phyloP scores from a whole-genome alignment of 495 filamentous ascomycete species.

The Penicillium daleae region DNA sequence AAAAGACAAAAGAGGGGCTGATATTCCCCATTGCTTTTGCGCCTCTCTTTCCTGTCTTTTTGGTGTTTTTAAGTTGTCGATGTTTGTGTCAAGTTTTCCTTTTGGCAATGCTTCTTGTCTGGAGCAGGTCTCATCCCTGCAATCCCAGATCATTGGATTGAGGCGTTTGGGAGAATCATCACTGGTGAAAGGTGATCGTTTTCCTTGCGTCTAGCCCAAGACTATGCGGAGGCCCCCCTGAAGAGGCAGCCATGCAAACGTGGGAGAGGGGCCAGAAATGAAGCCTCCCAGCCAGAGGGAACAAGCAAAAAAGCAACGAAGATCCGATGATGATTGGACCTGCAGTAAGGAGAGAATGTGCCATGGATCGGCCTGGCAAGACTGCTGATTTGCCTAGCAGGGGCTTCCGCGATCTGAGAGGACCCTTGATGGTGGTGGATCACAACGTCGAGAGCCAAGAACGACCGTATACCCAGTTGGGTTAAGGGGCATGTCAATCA shows the following conservation, averaged over 20 bases:
- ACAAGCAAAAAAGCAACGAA: slow-evolving; percentile 8
- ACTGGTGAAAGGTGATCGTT: neutral
- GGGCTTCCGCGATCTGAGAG: slow-evolving; percentile 14
- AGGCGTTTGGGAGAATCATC: neutral
- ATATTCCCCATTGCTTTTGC: slow-evolving; percentile 9
- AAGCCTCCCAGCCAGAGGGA: neutral
- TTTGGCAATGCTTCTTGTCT: neutral
- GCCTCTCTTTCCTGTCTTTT: neutral
- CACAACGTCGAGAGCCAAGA: slow-evolving; percentile 21
- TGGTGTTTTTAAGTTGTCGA: neutral
- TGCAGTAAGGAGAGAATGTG: slow-evolving; percentile 3
- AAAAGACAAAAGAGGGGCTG: neutral
- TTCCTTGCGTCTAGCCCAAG: neutral
- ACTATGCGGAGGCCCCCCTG: slow-evolving; percentile 4
- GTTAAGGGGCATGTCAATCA: slow-evolving; percentile 22
- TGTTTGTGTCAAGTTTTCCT: neutral
- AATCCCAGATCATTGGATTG: neutral
- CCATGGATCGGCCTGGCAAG: slow-evolving; percentile 2
- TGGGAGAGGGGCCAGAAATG: slow-evolving; percentile 1
- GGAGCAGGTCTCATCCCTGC: slow-evolving; percentile 3
- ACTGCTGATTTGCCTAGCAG: slow-evolving; percentile 6
- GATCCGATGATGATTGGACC: slow-evolving; percentile 1
- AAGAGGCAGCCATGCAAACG: neutral
- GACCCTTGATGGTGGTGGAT: slow-evolving; percentile 22
- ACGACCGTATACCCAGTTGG: slow-evolving; percentile 16